These are phyloP conservation scores for Alternaria alternata DNA, from an alignment of 2,329 filamentous ascomycete species.

Conservation along the genomic window DNA sequence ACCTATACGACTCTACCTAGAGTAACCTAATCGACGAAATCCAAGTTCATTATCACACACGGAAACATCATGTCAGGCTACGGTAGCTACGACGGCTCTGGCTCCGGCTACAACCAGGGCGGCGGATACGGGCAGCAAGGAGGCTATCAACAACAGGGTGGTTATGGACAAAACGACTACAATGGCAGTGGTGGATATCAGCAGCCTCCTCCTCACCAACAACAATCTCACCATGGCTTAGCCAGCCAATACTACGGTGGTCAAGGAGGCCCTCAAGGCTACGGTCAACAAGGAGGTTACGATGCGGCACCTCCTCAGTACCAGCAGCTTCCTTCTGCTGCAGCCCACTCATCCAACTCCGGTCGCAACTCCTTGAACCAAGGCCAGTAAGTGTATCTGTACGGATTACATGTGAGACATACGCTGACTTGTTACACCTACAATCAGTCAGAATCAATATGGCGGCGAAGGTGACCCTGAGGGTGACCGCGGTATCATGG, in stretches of 20 bases:
- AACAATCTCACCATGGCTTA: conserved; percentile 14
- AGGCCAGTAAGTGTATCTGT: conserved; percentile 10
- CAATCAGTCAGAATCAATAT: conserved; percentile 28
- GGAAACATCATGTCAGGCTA: conserved; percentile 22
- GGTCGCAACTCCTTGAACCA: conserved; percentile 36
- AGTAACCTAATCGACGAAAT: neutral
- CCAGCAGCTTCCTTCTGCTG: conserved; percentile 33
- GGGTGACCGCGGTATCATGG: conserved; percentile 38
- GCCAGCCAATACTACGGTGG: conserved; percentile 26
- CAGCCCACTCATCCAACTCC: conserved; percentile 30
- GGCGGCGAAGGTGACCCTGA: conserved; percentile 31
- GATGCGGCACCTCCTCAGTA: conserved; percentile 11
- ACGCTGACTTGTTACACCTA: neutral
- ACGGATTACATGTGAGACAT: neutral
- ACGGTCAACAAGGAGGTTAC: conserved; percentile 21
- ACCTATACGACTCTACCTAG: neutral
- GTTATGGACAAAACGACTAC: conserved; percentile 12
- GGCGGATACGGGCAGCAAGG: conserved; percentile 2
- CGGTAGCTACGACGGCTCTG: conserved; percentile 7
- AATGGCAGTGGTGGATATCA: conserved; percentile 22
- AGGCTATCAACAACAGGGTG: conserved; percentile 11
- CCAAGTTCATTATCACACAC: neutral
- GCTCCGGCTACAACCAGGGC: conserved; percentile 13
- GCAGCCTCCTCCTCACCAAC: conserved; percentile 11
- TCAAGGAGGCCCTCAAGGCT: conserved; percentile 15